Conservation (phyloP, 2,329 filamentous ascomycete species). For the Venturia oleaginea region DNA sequence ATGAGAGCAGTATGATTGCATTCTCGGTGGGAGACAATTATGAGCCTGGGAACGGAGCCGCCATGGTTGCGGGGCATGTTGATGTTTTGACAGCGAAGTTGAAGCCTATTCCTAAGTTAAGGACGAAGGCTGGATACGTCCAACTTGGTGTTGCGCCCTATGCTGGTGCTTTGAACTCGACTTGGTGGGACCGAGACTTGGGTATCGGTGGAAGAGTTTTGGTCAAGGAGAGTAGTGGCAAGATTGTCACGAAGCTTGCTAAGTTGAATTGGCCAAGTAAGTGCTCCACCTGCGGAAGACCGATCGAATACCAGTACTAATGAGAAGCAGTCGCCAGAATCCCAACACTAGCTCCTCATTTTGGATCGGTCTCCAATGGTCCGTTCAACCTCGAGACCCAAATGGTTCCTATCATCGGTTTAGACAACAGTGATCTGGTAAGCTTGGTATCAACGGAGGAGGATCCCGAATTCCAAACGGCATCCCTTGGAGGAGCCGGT, state of each 20-base stretch:
- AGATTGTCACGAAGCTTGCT: conserved; percentile 72
- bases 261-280: conserved; percentile 82
- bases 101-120: conserved; percentile 81
- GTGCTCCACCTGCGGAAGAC: conserved; percentile 17
- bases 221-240: conserved; percentile 64
- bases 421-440: conserved; percentile 58
- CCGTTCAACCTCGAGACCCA: conserved; percentile 83
- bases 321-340: conserved; percentile 60
- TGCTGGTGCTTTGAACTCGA: conserved; percentile 74
- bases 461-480: conserved; percentile 31
- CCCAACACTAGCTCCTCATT: conserved; percentile 87
- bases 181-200: conserved; percentile 96
- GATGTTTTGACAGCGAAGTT: conserved; percentile 76
- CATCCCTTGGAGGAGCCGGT: conserved; percentile 50
- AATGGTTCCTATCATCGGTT: conserved; percentile 85
- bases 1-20: conserved; percentile 75
- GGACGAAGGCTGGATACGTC: conserved; percentile 74
- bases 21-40: conserved; percentile 78
- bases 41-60: conserved; percentile 74
- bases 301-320: conserved; percentile 11
- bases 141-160: conserved; percentile 83
- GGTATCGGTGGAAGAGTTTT: conserved; percentile 84
- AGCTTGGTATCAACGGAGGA: conserved; percentile 18
- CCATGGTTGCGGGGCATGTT: conserved; percentile 84
- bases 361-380: conserved; percentile 60